These are phyloP conservation scores for Aurinia saxatilis DNA, from an alignment of 345 rosid species.

Conservation along the genomic window DNA sequence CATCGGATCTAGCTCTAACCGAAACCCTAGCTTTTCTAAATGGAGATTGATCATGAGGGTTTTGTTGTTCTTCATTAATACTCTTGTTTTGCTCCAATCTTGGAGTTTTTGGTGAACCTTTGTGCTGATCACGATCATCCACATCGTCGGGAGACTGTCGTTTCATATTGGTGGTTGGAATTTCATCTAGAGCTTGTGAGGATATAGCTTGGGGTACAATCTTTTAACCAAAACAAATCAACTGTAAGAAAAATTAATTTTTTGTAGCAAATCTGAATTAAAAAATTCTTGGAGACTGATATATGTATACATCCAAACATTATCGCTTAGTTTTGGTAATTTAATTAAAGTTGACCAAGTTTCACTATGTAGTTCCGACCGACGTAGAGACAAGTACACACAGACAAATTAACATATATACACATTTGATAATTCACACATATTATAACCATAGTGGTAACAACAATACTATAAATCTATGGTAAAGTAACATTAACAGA, in stretches of 20 bases:
- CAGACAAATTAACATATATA: neutral
- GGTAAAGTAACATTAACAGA: neutral
- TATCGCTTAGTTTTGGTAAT: neutral
- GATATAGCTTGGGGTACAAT: neutral
- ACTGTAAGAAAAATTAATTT: neutral
- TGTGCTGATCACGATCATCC: constrained; percentile 34
- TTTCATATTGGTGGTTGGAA: constrained; percentile 6
- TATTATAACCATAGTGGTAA: neutral
- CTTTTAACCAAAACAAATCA: constrained; percentile 6
- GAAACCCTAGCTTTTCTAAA: constrained; percentile 60
- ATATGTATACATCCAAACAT: too few species aligned
- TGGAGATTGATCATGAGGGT: constrained; percentile 34
- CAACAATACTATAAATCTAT: neutral
- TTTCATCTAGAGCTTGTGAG: constrained; percentile 17
- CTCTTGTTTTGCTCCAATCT: constrained; percentile 37
- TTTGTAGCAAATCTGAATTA: neutral
- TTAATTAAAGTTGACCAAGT: neutral
- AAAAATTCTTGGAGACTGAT: too few species aligned
- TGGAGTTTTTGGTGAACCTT: constrained; percentile 44
- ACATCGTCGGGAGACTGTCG: constrained; percentile 22
- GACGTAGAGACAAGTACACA: neutral
- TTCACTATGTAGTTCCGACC: neutral
- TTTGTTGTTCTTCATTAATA: constrained; percentile 33
- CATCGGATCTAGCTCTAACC: constrained; percentile 50
- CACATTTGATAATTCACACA: neutral